Conservation (phyloP, 2,329 filamentous ascomycete species). For the Simplicillium sp. region DNA sequence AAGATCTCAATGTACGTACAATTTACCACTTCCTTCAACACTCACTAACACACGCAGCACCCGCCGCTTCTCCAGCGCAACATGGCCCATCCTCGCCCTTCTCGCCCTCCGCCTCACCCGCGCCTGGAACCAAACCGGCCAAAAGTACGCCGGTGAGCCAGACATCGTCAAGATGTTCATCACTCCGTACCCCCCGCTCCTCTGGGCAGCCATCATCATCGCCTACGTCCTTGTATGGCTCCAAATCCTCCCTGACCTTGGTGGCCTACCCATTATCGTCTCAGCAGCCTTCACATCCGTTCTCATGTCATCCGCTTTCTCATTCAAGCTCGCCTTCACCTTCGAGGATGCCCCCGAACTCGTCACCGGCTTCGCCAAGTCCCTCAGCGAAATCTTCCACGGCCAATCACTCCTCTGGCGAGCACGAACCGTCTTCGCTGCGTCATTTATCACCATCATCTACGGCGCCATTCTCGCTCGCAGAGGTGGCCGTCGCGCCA, state of each 20-base stretch:
- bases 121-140: slow-evolving; percentile 93
- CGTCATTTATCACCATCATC: slow-evolving; percentile 25
- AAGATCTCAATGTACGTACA: slow-evolving; percentile 28
- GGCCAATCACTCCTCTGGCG: slow-evolving; percentile 35
- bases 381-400: slow-evolving; percentile 28
- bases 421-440: slow-evolving; percentile 40
- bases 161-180: slow-evolving; percentile 74
- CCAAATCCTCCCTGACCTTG: slow-evolving; percentile 32
- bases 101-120: slow-evolving; percentile 56
- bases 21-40: not conserved
- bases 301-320: slow-evolving; percentile 47
- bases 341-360: slow-evolving; percentile 82
- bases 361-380: slow-evolving; percentile 37
- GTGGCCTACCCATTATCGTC: slow-evolving; percentile 29
- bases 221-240: slow-evolving; percentile 56
- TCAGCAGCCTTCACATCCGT: slow-evolving; percentile 29
- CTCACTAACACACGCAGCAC: slow-evolving; percentile 13
- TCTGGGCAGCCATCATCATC: slow-evolving; percentile 65
- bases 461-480: slow-evolving; percentile 14
- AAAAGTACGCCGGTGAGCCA: slow-evolving; percentile 86
- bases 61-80: slow-evolving; percentile 15
- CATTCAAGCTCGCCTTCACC: slow-evolving; percentile 88
- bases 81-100: slow-evolving; percentile 38
- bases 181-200: slow-evolving; percentile 47
- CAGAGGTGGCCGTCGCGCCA: slow-evolving; percentile 14